phyloP scores from a whole-genome alignment of 805 yeast genomes.

The Teunomyces funiuensis region DNA sequence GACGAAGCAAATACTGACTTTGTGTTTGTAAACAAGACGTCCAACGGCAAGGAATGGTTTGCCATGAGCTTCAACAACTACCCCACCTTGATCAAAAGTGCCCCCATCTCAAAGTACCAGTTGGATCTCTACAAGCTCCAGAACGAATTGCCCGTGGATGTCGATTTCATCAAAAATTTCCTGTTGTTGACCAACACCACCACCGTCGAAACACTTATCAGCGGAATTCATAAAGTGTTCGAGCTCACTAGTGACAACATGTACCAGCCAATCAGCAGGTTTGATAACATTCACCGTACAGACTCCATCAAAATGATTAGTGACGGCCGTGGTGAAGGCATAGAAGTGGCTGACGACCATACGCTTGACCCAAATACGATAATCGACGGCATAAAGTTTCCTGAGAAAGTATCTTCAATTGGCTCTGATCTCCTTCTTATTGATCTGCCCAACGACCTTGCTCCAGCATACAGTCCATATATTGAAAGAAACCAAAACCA shows the following conservation, averaged over 20 bases:
- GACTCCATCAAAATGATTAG: constrained; percentile 23
- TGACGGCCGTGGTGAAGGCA: constrained; percentile 16
- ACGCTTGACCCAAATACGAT: constrained; percentile 10
- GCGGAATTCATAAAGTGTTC: constrained; percentile 37
- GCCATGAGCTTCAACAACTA: constrained; percentile 78
- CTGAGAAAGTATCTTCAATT: constrained; percentile 12
- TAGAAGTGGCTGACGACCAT: background rate
- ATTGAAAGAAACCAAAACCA: background rate
- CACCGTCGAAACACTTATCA: constrained; percentile 27
- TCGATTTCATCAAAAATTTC: constrained; percentile 19
- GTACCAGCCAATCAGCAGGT: constrained; percentile 39
- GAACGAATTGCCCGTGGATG: constrained; percentile 15
- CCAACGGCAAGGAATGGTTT: constrained; percentile 71
- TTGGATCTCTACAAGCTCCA: constrained; percentile 28
- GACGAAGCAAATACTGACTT: constrained; percentile 27
- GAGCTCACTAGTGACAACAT: constrained; percentile 27
- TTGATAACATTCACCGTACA: constrained; percentile 10
- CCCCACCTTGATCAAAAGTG: constrained; percentile 79
- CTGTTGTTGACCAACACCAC: constrained; percentile 15
- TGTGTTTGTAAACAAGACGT: constrained; percentile 67
- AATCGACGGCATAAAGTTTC: constrained; percentile 39
- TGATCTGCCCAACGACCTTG: constrained; percentile 2
- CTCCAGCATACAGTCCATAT: constrained; percentile 3
- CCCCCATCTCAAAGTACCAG: constrained; percentile 71
- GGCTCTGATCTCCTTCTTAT: constrained; percentile 11